These are phyloP conservation scores for Russula virescens DNA, from an alignment of 768 basidiomycete genomes.

Conservation along the genomic window DNA sequence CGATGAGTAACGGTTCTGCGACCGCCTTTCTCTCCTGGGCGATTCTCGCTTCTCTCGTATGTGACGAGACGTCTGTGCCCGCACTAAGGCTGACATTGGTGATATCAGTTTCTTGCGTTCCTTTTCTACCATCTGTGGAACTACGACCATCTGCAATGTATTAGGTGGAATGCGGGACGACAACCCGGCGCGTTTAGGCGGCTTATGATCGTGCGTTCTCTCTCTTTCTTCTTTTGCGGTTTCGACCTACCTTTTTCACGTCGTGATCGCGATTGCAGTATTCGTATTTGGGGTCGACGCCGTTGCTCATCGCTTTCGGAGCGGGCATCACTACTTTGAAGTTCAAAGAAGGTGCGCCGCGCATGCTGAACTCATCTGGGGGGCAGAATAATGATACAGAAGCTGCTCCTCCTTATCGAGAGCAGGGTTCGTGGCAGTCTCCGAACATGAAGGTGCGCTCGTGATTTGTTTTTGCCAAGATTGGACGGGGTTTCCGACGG, in stretches of 20 bases:
- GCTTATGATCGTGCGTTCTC: constrained; percentile 73
- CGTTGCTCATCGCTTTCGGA: constrained; percentile 58
- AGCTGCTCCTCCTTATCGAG: background rate
- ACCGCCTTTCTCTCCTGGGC: constrained; percentile 75
- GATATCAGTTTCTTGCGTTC: constrained; percentile 55
- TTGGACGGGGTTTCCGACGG: background rate
- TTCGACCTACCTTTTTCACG: background rate
- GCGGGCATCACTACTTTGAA: constrained; percentile 59
- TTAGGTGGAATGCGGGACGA: constrained; percentile 67
- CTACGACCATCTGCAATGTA: constrained; percentile 71
- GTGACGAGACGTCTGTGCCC: background rate
- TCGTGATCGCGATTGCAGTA: constrained; percentile 40
- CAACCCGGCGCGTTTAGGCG: constrained; percentile 84
- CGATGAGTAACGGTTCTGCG: constrained; percentile 70
- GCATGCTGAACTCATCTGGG: background rate
- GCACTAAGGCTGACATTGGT: background rate
- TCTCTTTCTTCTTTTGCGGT: background rate
- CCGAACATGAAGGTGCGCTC: constrained; percentile 33
- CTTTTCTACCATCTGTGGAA: constrained; percentile 72
- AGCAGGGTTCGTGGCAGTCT: constrained; percentile 29
- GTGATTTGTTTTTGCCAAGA: background rate
- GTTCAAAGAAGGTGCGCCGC: constrained; percentile 58
- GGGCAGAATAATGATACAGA: background rate
- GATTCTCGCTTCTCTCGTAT: constrained; percentile 37
- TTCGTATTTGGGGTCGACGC: constrained; percentile 70